Percentiles rank a stretch among this genome's conserved stretches.
These are phyloP conservation scores for Claviceps lovelessii DNA, from an alignment of 2,329 filamentous ascomycete species.

Conservation along the genomic window DNA sequence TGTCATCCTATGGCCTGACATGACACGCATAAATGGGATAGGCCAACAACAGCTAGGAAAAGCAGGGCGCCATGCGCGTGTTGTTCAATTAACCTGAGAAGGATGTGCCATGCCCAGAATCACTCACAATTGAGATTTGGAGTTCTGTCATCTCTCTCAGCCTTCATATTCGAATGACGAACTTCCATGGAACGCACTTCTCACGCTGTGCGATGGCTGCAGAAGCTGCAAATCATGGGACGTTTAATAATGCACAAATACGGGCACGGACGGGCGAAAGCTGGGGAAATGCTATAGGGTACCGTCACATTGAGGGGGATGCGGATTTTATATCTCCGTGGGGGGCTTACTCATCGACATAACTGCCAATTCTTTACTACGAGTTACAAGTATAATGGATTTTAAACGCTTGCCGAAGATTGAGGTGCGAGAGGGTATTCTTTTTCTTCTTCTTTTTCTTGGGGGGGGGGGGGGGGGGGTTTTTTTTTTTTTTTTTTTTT, in stretches of 20 bases:
- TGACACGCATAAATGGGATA: conserved; percentile 6
- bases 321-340: background rate
- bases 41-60: background rate
- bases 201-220: background rate
- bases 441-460: background rate
- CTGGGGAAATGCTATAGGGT: background rate
- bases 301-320: background rate
- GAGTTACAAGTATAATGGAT: conserved; percentile 19
- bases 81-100: background rate
- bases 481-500: background rate
- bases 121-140: background rate
- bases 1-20: conserved; percentile 10
- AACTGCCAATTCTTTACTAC: background rate
- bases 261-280: background rate
- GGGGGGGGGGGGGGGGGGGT: too few relatives aligned
- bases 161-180: background rate
- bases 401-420: conserved; percentile 40
- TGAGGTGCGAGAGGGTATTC: conserved; percentile 26
- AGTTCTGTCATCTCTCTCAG: background rate
- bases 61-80: background rate
- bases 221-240: too few relatives aligned
- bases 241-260: background rate
- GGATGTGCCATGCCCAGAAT: background rate
- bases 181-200: background rate
- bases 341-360: background rate